A percentile compares a stretch with the other conserved stretches of the same genome.
These are phyloP conservation scores for Eucalyptus tenuipes DNA, from an alignment of 345 rosid genomes.

Conservation along the genomic window DNA sequence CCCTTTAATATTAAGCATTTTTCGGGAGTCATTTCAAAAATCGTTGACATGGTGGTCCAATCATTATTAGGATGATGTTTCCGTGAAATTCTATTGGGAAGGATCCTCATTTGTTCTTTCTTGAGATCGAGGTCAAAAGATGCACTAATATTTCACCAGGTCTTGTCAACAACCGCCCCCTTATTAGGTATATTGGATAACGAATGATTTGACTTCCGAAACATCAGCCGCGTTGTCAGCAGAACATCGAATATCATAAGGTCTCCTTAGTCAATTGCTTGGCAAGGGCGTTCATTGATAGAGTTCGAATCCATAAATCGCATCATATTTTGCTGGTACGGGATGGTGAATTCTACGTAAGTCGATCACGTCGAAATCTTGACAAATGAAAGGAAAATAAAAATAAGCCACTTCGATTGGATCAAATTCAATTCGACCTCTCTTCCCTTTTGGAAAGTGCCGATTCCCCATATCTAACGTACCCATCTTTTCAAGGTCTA, in stretches of 20 bases:
- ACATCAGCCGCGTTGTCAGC: background rate
- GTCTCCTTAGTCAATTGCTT: background rate
- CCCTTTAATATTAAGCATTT: fast-evolving
- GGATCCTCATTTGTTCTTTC: background rate
- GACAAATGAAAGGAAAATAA: background rate
- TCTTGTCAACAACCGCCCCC: background rate
- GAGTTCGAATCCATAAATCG: background rate
- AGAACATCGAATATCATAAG: fast-evolving
- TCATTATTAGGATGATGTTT: no score
- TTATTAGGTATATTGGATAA: background rate
- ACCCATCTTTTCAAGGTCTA: background rate
- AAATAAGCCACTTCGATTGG: background rate
- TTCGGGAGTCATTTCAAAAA: fast-evolving
- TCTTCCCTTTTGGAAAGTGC: background rate
- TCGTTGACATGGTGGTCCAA: fast-evolving
- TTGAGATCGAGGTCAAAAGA: background rate
- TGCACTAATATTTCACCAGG: background rate
- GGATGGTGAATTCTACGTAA: background rate
- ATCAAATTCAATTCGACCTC: background rate
- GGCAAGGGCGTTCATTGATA: background rate
- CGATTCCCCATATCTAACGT: background rate
- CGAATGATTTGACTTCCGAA: background rate
- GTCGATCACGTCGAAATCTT: background rate
- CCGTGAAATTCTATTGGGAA: background rate
- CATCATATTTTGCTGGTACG: background rate